Conservation (phyloP, 148 eudicot genomes). For the Chenopodium quinoa region DNA sequence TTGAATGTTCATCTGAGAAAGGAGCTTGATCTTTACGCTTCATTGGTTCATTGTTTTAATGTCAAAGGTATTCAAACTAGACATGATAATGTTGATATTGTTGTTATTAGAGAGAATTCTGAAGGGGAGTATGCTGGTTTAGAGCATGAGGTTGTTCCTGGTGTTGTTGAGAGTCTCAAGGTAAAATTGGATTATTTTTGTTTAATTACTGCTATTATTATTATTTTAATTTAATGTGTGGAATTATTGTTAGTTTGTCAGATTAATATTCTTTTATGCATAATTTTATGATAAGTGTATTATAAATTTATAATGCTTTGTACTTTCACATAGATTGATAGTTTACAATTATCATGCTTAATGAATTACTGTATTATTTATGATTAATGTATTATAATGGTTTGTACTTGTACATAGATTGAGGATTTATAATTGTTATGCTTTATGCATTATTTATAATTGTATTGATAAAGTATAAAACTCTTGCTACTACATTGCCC, state of each 20-base stretch:
- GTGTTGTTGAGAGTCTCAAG: conserved; percentile 88
- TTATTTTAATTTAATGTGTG: background rate
- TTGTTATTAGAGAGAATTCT: conserved; percentile 83
- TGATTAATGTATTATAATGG: too few relatives aligned
- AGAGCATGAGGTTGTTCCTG: conserved; percentile 88
- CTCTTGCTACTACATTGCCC: too few relatives aligned
- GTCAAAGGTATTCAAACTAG: conserved; percentile 60
- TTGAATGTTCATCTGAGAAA: conserved; percentile 56
- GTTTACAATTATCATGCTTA: too few relatives aligned
- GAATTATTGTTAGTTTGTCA: background rate
- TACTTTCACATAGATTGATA: too few relatives aligned
- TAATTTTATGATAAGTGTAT: background rate
- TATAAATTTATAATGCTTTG: background rate
- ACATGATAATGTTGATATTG: conserved; percentile 72
- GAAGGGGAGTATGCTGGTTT: conserved; percentile 85
- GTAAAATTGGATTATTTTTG: conserved; percentile 20
- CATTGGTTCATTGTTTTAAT: conserved; percentile 67
- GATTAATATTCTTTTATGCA: background rate
- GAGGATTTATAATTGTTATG: too few relatives aligned
- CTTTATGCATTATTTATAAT: too few relatives aligned
- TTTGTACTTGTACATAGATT: too few relatives aligned
- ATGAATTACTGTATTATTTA: too few relatives aligned
- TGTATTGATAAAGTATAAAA: too few relatives aligned
- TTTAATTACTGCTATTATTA: background rate
- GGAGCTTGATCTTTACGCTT: conserved; percentile 77